A percentile compares a stretch with the other conserved stretches of the same genome.
These are phyloP conservation scores for Paxillus involutus DNA, from an alignment of 768 basidiomycete species.

Conservation along the genomic window DNA sequence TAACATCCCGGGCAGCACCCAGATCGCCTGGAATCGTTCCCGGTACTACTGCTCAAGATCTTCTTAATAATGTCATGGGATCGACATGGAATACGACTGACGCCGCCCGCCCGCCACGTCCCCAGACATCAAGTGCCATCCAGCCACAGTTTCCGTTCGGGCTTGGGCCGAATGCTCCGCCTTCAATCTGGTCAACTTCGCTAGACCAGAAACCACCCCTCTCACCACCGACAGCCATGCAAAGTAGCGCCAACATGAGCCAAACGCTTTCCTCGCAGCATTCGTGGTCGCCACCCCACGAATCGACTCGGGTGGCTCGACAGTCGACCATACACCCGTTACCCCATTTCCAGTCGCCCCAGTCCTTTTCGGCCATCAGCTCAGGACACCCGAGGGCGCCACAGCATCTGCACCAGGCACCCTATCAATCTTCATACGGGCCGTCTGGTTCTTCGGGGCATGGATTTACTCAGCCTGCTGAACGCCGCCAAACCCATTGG, in stretches of 20 bases:
- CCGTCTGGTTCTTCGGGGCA: constrained; percentile 3
- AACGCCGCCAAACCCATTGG: constrained; percentile 16
- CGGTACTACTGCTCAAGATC: constrained; percentile 64
- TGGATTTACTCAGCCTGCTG: constrained; percentile 2
- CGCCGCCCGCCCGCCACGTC: constrained; percentile 11
- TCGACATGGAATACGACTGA: constrained; percentile 20
- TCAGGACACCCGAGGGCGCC: constrained; percentile 13
- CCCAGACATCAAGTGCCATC: constrained; percentile 27
- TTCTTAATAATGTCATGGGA: constrained; percentile 47
- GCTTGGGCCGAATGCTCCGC: constrained; percentile 44
- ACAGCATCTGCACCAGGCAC: constrained; percentile 17
- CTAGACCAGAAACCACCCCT: constrained; percentile 41
- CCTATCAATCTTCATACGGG: constrained; percentile 10
- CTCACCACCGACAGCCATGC: constrained; percentile 9
- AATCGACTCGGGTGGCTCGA: constrained; percentile 19
- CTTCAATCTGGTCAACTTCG: constrained; percentile 70
- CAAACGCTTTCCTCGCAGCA: constrained; percentile 13
- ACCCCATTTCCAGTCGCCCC: constrained; percentile 12
- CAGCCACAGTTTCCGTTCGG: constrained; percentile 53
- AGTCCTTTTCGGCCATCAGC: constrained; percentile 6
- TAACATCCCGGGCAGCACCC: constrained; percentile 25
- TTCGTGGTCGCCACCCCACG: constrained; percentile 25
- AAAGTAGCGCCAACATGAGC: constrained; percentile 11
- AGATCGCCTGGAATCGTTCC: constrained; percentile 21
- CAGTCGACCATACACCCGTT: constrained; percentile 6